Evolutionary conservation across 371 early-diverging fungal species (phyloP), one percentile per base, ranked within the genome.

Genomic region (Blakeslea trispora): DNA sequence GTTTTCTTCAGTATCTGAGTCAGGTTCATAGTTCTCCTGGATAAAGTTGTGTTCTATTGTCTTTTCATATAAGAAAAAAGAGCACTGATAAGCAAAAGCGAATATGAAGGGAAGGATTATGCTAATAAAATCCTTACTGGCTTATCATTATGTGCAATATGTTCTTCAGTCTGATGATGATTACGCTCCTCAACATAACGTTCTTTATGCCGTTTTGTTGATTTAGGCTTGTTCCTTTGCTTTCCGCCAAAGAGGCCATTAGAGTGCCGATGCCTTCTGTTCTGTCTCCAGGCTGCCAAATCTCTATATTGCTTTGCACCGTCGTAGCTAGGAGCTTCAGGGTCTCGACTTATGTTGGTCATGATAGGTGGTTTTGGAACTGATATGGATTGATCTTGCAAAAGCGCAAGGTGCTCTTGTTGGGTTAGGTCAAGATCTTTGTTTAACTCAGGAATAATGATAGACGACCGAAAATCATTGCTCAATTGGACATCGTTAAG

Each of bases 401-500:
- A 44, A 47, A 54, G 28, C 31, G 64, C 47, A 55, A 59, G 50
- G 48, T 63, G 59, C 2, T 50, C 13, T 18, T 50, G 61, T 35
- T 55, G 56, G 8, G 21, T 46, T n/a, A 32, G 28, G 48, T 52
- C 53, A 23, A 60, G 24, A 39, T 66, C 57, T 50, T 62, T 63
- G 18, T 61, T 63, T 17, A 72, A 53, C 47, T 73, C 67, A 23
- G 71, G 71, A 24, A 76, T 40, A 50, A 76, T 76, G 49, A 72
- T 59, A n/a, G 76, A 75, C 44, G 76, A 63, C n/a, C 73, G 68
- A 55, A 76, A 76, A 60, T 76, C 76, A 31, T 68, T 62, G 23
- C 64, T 49, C 22, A 70, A 45, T 32, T 64, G 55, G 56, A 75
- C 61, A 52, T 75, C 75, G 48, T 72, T 70, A 13, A 75, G 57